Percentiles rank a stretch among this genome's conserved stretches.
These are phyloP conservation scores for Hemisphaericaspora nanyangensis DNA, from an alignment of 805 yeast species.

Conservation along the genomic window DNA sequence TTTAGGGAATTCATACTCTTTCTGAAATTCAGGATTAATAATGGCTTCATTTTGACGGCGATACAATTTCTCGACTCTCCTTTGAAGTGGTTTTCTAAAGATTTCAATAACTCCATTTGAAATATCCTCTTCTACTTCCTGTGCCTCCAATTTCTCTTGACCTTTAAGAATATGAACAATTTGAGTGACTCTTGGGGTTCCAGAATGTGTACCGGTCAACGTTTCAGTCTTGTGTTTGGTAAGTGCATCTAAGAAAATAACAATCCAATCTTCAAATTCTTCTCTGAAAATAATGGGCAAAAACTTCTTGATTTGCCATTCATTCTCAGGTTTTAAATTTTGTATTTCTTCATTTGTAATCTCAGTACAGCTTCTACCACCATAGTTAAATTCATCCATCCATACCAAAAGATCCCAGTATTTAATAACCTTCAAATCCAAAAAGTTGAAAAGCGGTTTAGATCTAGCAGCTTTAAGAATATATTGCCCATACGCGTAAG, in stretches of 20 bases:
- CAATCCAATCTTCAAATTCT: conserved; percentile 87
- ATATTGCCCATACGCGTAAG: conserved; percentile 88
- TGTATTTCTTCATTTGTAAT: conserved; percentile 44
- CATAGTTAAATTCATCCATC: conserved; percentile 90
- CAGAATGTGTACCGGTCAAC: conserved; percentile 28
- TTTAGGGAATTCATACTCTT: conserved; percentile 68
- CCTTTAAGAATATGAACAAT: conserved; percentile 51
- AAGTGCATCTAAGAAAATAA: conserved; percentile 68
- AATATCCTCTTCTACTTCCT: conserved; percentile 28
- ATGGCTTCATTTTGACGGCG: conserved; percentile 72
- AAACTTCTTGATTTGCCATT: conserved; percentile 78
- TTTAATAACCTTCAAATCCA: conserved; percentile 68
- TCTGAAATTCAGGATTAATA: conserved; percentile 56
- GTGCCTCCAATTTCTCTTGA: conserved; percentile 31
- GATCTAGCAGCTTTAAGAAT: conserved; percentile 72
- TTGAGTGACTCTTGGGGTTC: conserved; percentile 66
- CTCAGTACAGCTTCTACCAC: conserved; percentile 60
- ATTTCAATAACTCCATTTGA: conserved; percentile 47
- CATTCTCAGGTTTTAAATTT: conserved; percentile 45
- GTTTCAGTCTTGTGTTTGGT: conserved; percentile 46
- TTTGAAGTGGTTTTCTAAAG: conserved; percentile 61
- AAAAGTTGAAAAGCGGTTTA: conserved; percentile 75
- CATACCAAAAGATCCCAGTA: conserved; percentile 94
- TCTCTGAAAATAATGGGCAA: conserved; percentile 71
- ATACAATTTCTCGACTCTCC: conserved; percentile 61